A percentile compares a stretch with the other conserved stretches of the same genome.
These are phyloP conservation scores for Diaporthe eres DNA, from an alignment of 2,329 filamentous ascomycete species.

Conservation along the genomic window DNA sequence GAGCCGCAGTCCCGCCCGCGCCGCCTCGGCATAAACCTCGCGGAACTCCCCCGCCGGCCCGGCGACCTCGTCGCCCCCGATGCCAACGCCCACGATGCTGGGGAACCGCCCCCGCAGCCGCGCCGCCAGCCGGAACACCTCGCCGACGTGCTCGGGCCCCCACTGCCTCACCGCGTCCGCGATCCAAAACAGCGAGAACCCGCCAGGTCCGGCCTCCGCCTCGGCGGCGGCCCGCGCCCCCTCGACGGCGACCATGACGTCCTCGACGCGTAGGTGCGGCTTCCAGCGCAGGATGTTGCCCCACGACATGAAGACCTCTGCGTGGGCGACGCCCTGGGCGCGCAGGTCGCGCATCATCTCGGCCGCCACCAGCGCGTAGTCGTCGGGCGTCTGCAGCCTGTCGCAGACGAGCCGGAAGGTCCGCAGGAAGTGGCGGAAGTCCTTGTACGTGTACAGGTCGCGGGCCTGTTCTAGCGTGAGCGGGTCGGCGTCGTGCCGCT, in stretches of 20 bases:
- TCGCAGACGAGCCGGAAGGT: slow-evolving; percentile 41
- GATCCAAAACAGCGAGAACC: slow-evolving; percentile 40
- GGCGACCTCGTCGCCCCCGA: slow-evolving; percentile 41
- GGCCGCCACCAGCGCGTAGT: slow-evolving; percentile 39
- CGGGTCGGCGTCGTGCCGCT: slow-evolving; percentile 39
- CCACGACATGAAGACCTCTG: slow-evolving; percentile 42
- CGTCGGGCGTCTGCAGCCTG: slow-evolving; percentile 38
- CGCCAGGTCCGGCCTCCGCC: background rate
- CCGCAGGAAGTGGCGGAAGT: slow-evolving; percentile 41
- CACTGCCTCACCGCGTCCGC: slow-evolving; percentile 39
- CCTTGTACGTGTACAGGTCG: slow-evolving; percentile 40
- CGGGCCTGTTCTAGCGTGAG: slow-evolving; percentile 41
- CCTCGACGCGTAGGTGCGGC: slow-evolving; percentile 37
- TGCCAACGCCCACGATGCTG: slow-evolving; percentile 41
- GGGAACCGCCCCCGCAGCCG: slow-evolving; percentile 35
- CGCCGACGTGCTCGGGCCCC: slow-evolving; percentile 34
- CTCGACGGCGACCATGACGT: slow-evolving; percentile 42
- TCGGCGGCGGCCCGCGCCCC: slow-evolving; percentile 26
- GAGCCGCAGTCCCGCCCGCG: slow-evolving; percentile 39
- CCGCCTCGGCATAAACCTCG: slow-evolving; percentile 40
- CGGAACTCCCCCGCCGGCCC: slow-evolving; percentile 39
- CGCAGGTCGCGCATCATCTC: slow-evolving; percentile 41
- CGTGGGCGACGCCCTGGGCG: slow-evolving; percentile 40
- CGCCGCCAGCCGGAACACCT: slow-evolving; percentile 40
- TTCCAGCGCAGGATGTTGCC: slow-evolving; percentile 43